Percentiles rank a stretch among this genome's conserved stretches.
phyloP scores from a whole-genome alignment of 208 protist species.

The Crithidia expoeki region DNA sequence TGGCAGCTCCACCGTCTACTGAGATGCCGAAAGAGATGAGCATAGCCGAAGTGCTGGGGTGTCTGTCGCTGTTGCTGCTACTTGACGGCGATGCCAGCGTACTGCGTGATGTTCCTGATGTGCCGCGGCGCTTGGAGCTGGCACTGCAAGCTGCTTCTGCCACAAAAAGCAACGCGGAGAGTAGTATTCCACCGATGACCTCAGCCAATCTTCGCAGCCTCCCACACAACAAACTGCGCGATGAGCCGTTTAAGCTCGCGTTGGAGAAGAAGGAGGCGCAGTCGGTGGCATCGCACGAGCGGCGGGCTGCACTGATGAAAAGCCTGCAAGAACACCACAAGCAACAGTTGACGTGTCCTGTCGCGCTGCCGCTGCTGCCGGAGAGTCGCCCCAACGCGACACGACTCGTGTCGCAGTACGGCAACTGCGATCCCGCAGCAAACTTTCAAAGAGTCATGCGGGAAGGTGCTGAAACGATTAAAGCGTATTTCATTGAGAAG shows the following conservation, averaged over 20 bases:
- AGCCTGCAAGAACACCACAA: slow-evolving; percentile 13
- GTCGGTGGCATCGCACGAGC: slow-evolving; percentile 13
- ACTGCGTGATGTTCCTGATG: slow-evolving; percentile 27
- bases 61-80: slow-evolving; percentile 25
- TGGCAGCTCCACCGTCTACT: no score
- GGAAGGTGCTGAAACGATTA: slow-evolving; percentile 26
- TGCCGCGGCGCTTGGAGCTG: slow-evolving; percentile 30
- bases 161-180: neutral
- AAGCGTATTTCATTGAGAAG: slow-evolving; percentile 31
- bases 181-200: neutral
- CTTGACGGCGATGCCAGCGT: slow-evolving; percentile 7
- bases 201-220: slow-evolving; percentile 1
- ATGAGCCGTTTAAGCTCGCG: slow-evolving; percentile 28
- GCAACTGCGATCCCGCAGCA: slow-evolving; percentile 10
- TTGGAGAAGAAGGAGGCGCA: slow-evolving; percentile 25
- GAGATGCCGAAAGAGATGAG: slow-evolving; percentile 2
- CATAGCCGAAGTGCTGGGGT: slow-evolving; percentile 25
- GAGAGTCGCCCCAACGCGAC: slow-evolving; percentile 28
- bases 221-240: slow-evolving; percentile 32
- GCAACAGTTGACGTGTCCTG: slow-evolving; percentile 3
- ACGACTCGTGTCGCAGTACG: slow-evolving; percentile 38
- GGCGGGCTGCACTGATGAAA: slow-evolving; percentile 17
- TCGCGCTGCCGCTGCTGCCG: slow-evolving; percentile 26
- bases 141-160: slow-evolving; percentile 9
- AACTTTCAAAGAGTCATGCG: slow-evolving; percentile 27